These are phyloP conservation scores for Saccharomyces hybrid DNA, from an alignment of 1,139 yeast species.

Conservation along the genomic window DNA sequence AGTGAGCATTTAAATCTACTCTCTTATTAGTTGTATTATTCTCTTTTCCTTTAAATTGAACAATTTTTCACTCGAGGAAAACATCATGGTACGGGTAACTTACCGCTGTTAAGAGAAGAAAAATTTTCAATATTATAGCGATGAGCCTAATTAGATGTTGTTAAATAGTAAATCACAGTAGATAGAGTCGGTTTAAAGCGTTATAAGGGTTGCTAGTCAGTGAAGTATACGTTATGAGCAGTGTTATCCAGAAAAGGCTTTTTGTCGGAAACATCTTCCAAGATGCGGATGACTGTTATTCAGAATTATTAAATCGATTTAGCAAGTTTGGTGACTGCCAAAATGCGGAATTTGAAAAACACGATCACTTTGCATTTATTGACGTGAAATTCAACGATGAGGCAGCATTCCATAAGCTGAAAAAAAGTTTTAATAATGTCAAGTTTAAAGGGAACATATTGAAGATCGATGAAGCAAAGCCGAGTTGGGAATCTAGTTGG, in stretches of 20 bases:
- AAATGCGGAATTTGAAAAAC: slow-evolving; percentile 34
- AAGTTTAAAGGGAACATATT: slow-evolving; percentile 68
- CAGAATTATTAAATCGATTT: slow-evolving; percentile 38
- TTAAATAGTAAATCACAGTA: neutral
- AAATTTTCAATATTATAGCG: slow-evolving; percentile 1
- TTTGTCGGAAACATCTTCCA: slow-evolving; percentile 46
- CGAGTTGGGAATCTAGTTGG: slow-evolving; percentile 42
- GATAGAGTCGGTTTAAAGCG: neutral
- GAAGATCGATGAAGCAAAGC: slow-evolving; percentile 43
- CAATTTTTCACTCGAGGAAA: neutral
- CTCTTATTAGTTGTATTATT: neutral
- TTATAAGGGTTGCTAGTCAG: neutral
- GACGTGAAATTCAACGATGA: slow-evolving; percentile 47
- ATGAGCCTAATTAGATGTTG: neutral
- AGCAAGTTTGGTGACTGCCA: slow-evolving; percentile 43
- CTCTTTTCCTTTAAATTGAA: neutral
- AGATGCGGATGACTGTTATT: slow-evolving; percentile 32
- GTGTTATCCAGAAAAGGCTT: slow-evolving; percentile 32
- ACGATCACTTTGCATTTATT: slow-evolving; percentile 58
- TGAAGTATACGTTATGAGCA: neutral
- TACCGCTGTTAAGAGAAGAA: neutral
- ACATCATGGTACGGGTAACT: neutral
- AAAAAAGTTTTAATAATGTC: slow-evolving; percentile 56
- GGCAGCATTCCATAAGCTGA: slow-evolving; percentile 41
- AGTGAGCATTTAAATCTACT: neutral